Conservation (phyloP, 2,329 filamentous ascomycete species). For the Ceratocystiopsis sp. region DNA sequence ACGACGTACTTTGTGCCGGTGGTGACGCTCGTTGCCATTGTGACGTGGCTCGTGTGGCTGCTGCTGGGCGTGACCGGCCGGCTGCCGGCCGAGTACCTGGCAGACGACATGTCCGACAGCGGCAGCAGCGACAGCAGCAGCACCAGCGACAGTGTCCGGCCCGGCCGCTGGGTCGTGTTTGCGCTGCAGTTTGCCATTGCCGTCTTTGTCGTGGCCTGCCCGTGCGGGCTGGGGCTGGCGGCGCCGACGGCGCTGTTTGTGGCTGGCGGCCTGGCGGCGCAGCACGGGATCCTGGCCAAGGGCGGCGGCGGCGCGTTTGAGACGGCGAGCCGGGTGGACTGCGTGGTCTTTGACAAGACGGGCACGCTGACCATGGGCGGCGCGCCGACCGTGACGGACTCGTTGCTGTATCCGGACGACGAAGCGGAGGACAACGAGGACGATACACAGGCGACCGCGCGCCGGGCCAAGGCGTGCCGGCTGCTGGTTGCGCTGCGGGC, state of each 20-base stretch:
- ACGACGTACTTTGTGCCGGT: slow-evolving; percentile 65
- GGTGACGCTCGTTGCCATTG: slow-evolving; percentile 50
- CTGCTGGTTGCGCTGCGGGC: slow-evolving; percentile 38
- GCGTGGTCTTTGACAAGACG: slow-evolving; percentile 79
- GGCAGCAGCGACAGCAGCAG: slow-evolving; percentile 12
- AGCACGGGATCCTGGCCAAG: slow-evolving; percentile 65
- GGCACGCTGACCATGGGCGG: slow-evolving; percentile 63
- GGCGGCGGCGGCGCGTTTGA: slow-evolving; percentile 77
- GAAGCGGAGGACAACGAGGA: slow-evolving; percentile 6
- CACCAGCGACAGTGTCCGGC: slow-evolving; percentile 20
- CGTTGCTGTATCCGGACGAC: slow-evolving; percentile 21
- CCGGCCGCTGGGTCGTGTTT: slow-evolving; percentile 54
- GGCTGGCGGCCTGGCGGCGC: slow-evolving; percentile 62
- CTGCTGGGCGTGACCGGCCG: slow-evolving; percentile 39
- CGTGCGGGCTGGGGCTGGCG: slow-evolving; percentile 70
- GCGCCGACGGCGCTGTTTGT: slow-evolving; percentile 77
- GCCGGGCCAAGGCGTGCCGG: background rate
- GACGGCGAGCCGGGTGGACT: slow-evolving; percentile 61
- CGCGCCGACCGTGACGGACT: slow-evolving; percentile 50
- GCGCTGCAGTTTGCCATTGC: slow-evolving; percentile 70
- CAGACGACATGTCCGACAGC: background rate
- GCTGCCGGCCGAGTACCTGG: slow-evolving; percentile 38
- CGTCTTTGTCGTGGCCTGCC: slow-evolving; percentile 75
- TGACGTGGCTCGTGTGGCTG: slow-evolving; percentile 59
- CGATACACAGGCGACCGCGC: background rate